Base-by-base conservation (phyloP, 2,329 filamentous ascomycete genomes). In the Dactylonectria macrodidyma region DNA sequence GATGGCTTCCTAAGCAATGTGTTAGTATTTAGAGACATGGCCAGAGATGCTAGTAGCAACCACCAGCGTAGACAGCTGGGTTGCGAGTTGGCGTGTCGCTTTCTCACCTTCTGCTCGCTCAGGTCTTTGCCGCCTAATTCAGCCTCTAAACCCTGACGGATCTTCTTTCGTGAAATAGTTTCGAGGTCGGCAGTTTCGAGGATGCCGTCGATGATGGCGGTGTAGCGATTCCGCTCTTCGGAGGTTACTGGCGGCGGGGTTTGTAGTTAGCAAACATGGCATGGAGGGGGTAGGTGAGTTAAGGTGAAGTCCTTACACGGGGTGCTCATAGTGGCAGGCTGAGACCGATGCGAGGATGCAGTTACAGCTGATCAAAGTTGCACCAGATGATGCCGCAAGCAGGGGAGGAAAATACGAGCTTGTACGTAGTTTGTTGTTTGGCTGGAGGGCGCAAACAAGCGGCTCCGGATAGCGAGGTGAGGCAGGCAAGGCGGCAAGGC, bases 141-240 rank as follows among this genome's bases (percentile, higher is more conserved):
- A 55, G 80, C 78, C 77, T 91, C 86, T 50, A 91, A 81, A 2
- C 86, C 86, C 71, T 87, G 84, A 59, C 89, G 87, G 65, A 91
- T 86, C 80, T 88, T 89, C 78, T 91, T 91, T 68, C 88, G 85
- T 33, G 89, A 89, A 59, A 91, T 87, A n/a, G 89, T 91, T 72
- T 87, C 84, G 47, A 91, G 85, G 71, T 91, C 87, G 62, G 87
- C 86, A 11, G 84, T 86, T 30, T 82, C 82, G 24, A 91, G 85
- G 69, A 91, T 90, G 47, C 79, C 83, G 75, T 91, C 89, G 77
- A 91, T 90, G 73, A 91, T 85, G 62, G 82, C 80, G 60, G 86
- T 90, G 78, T 89, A 91, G 71, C 84, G 81, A 63, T 77, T 70
- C 71, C 81, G 82, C 75, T 90, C 88, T 59, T 86, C 83, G 60